Evolutionary conservation across 2,329 filamentous ascomycete species (phyloP).

Genomic region (Parasarocladium wereldwijsianum): DNA sequence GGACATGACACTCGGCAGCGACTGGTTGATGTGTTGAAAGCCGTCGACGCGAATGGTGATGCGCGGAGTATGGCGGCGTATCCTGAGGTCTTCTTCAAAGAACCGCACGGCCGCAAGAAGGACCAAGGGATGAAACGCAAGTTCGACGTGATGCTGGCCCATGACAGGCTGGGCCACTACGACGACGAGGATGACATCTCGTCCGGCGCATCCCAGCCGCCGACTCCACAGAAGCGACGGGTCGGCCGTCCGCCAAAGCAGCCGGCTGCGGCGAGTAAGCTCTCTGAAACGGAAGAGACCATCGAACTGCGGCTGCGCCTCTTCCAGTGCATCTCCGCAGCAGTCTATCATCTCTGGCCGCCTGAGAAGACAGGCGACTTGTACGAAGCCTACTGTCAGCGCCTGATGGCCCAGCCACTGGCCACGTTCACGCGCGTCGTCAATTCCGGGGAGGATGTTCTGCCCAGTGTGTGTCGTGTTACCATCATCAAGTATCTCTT

Average conservation of each 20-base stretch:
- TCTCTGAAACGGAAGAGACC: constrained; percentile 34
- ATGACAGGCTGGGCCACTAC: constrained; percentile 46
- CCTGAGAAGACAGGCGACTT: constrained; percentile 33
- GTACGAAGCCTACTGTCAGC: constrained; percentile 42
- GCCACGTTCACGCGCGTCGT: constrained; percentile 40
- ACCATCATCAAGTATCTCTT: constrained; percentile 30
- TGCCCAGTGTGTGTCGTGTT: constrained; percentile 24
- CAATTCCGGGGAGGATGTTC: constrained; percentile 19
- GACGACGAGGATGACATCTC: constrained; percentile 36
- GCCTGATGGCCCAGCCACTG: constrained; percentile 42
- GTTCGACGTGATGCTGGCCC: constrained; percentile 31
- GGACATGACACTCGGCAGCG: constrained; percentile 29
- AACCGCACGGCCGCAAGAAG: constrained; percentile 28
- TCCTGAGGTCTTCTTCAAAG: constrained; percentile 52
- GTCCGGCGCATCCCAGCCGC: constrained; percentile 29
- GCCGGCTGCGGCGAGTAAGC: constrained; percentile 5
- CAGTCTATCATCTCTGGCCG: constrained; percentile 28
- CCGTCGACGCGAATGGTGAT: constrained; percentile 52
- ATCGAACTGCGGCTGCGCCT: constrained; percentile 48
- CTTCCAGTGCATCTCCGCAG: constrained; percentile 38
- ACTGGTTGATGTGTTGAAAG: constrained; percentile 43
- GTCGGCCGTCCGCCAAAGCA: constrained; percentile 10
- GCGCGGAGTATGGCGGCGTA: constrained; percentile 38
- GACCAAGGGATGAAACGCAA: constrained; percentile 35
- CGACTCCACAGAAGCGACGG: constrained; percentile 25